Evolutionary conservation across 352 stramenopile species (phyloP).

Genomic region (Globisporangium takayamanum): DNA sequence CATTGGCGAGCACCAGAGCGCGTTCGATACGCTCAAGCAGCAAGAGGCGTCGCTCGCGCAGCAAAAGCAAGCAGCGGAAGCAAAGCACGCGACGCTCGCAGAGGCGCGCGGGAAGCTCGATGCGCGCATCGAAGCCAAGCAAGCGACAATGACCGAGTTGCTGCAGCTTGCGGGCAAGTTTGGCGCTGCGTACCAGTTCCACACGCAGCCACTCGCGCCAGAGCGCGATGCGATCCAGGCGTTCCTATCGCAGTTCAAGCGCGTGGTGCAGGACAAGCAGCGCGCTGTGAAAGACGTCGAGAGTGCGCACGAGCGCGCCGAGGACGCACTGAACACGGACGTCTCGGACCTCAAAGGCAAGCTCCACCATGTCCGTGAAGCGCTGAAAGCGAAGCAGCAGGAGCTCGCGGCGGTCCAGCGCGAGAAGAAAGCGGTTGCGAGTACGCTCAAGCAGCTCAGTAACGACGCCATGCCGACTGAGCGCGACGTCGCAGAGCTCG

Average conservation of each 20-base stretch:
- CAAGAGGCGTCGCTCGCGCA: slow-evolving; percentile 22
- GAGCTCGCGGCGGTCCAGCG: slow-evolving; percentile 32
- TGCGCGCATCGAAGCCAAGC: slow-evolving; percentile 40
- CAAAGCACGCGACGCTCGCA: slow-evolving; percentile 30
- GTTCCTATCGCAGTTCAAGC: slow-evolving; percentile 43
- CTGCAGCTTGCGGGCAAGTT: slow-evolving; percentile 35
- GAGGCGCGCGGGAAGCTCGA: slow-evolving; percentile 41
- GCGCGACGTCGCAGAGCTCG: slow-evolving; percentile 43
- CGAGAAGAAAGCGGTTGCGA: slow-evolving; percentile 35
- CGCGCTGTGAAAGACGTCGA: slow-evolving; percentile 29
- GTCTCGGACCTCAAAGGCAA: slow-evolving; percentile 45
- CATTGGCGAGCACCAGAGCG: slow-evolving; percentile 34
- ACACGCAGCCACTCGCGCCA: slow-evolving; percentile 39
- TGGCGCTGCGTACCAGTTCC: slow-evolving; percentile 57
- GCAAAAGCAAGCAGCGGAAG: slow-evolving; percentile 17
- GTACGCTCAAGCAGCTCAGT: slow-evolving; percentile 38
- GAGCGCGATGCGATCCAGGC: slow-evolving; percentile 45
- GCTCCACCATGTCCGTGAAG: slow-evolving; percentile 41
- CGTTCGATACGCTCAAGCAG: slow-evolving; percentile 23
- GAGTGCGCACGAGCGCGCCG: slow-evolving; percentile 28
- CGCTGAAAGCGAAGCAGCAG: slow-evolving; percentile 36
- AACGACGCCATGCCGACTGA: slow-evolving; percentile 29
- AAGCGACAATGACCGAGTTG: slow-evolving; percentile 30
- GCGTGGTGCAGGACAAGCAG: slow-evolving; percentile 38
- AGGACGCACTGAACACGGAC: slow-evolving; percentile 38